A percentile compares a stretch with the other conserved stretches of the same genome.
Evolutionary conservation across 768 basidiomycete species (phyloP).

Genomic region (Boletellus emodensis): DNA sequence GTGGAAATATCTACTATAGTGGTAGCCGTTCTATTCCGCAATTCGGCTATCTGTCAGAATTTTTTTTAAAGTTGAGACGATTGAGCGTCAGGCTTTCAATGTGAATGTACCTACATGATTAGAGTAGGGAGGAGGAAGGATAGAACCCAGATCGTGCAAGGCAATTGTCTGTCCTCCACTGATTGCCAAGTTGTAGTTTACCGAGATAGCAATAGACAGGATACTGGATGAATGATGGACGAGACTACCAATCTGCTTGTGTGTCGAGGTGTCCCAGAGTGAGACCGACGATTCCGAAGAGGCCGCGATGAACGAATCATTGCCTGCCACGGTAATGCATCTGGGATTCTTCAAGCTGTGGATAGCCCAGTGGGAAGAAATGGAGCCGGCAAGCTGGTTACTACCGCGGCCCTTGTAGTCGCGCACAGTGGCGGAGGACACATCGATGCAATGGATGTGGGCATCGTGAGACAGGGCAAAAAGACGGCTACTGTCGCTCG

Average conservation of each 20-base stretch:
- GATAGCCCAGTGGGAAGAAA: neutral
- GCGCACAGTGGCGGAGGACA: too few species aligned
- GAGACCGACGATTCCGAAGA: neutral
- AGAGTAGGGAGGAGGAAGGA: neutral
- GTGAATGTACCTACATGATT: neutral
- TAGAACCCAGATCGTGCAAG: neutral
- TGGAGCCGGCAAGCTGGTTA: too few species aligned
- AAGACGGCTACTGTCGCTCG: neutral
- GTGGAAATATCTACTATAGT: too few species aligned
- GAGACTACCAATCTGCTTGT: neutral
- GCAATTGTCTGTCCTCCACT: neutral
- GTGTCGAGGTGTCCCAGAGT: constrained; percentile 7
- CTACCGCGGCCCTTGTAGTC: too few species aligned
- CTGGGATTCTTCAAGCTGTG: neutral
- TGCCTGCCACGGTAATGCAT: constrained; percentile 1
- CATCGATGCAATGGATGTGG: neutral
- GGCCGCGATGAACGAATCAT: constrained; percentile 1
- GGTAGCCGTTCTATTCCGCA: neutral
- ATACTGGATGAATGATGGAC: neutral
- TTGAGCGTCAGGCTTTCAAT: too few species aligned
- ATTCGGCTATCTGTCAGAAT: neutral
- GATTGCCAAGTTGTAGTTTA: neutral
- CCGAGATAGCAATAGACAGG: constrained; percentile 1
- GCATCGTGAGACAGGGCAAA: neutral
- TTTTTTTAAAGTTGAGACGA: too few species aligned